Evolutionary conservation across 345 rosid species (phyloP), one percentile per base, ranked within the genome.

Genomic region (Populus tremula): DNA sequence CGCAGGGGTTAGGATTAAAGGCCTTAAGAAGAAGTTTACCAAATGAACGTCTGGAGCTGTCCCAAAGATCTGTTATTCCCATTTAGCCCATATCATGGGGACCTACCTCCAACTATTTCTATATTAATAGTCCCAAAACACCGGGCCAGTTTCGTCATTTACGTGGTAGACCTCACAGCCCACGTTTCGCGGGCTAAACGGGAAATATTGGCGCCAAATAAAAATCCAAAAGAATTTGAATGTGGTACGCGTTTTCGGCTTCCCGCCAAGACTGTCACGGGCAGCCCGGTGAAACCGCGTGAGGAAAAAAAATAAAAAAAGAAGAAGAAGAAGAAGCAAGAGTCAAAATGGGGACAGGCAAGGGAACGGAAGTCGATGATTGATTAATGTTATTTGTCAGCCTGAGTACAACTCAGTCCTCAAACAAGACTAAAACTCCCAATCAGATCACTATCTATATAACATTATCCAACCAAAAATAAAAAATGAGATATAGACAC

Each of bases 261-360:
- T 83, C 84, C 83, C 88, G 86, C 88, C 83, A 85, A 85, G 73
- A 53, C 2, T 3, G 7, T 1, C 0, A 25, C 71, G 87, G 84
- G 73, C 69, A 81, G 77, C 4, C 14, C 78, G 88, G 83, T 63
- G 27, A 81, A 83, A 86, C 83, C 82, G 84, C 83, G 84, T 82
- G 33, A 63, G 54, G 14, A 20, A 29, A 39, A 35, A 63, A 27
- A 9, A 10, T 12, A 12, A 59, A 5, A 33, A 1, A 8, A 8
- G 27, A 27, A 27, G n/a, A 29, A 8, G 2, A 0, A 13, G 39
- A 9, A 6, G 8, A 68, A 10, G 12, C 33, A 27, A 75, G 14
- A 68, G 80, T 76, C 77, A 70, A 79, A 17, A 17, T 43, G 41
- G 82, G 86, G 77, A 68, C 79, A 74, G 61, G 78, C 54, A n/a